phyloP scores from a whole-genome alignment of 208 protist species.

The Acanthamoeba pearcei region DNA sequence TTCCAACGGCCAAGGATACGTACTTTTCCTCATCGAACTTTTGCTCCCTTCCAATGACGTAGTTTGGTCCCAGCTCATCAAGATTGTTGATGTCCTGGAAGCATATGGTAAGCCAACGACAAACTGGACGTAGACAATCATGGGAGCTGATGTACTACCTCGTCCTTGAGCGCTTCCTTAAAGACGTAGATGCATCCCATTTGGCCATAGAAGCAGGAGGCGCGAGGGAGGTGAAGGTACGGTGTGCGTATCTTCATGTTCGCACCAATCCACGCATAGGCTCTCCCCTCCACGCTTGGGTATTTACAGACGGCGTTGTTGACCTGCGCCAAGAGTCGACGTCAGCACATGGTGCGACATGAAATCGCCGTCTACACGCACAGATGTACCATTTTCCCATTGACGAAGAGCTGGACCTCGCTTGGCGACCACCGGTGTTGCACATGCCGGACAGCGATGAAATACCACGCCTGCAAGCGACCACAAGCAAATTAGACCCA shows the following conservation, averaged over 20 bases:
- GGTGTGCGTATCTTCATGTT: too few relatives aligned
- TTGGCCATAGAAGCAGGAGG: slow-evolving; percentile 64
- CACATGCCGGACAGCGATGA: slow-evolving; percentile 5
- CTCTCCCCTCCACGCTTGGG: too few relatives aligned
- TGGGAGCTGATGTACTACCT: slow-evolving; percentile 2
- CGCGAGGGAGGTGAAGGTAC: neutral
- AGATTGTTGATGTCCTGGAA: slow-evolving; percentile 35
- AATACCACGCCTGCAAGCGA: neutral
- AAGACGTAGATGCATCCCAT: slow-evolving; percentile 57
- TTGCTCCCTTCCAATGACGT: slow-evolving; percentile 17
- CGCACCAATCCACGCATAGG: too few relatives aligned
- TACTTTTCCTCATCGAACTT: slow-evolving; percentile 36
- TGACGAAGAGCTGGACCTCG: slow-evolving; percentile 54
- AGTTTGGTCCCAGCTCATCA: slow-evolving; percentile 10
- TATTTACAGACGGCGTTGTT: too few relatives aligned
- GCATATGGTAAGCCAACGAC: neutral
- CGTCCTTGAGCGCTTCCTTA: slow-evolving; percentile 43
- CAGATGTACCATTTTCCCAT: slow-evolving; percentile 35
- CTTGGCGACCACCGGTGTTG: slow-evolving; percentile 19
- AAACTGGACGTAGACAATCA: neutral
- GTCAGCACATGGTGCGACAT: neutral
- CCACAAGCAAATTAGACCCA: neutral
- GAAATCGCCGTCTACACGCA: neutral
- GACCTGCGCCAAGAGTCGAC: neutral
- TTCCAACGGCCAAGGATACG: neutral